Conservation (phyloP, 768 basidiomycete species). For the Cystobasidium tubakii region DNA sequence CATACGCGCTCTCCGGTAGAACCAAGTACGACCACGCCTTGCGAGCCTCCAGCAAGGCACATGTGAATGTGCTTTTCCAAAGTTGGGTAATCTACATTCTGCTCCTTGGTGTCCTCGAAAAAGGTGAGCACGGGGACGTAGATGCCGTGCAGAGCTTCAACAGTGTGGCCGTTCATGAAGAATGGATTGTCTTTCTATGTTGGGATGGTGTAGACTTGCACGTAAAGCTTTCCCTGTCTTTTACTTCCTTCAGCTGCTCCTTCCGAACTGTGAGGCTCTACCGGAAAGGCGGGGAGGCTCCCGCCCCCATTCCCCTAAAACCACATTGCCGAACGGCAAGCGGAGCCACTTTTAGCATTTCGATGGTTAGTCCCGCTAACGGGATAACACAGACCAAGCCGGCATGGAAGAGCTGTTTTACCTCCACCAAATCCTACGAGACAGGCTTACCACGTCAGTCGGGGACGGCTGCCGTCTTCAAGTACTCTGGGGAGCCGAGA, state of each 20-base stretch:
- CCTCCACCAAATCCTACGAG: too few relatives aligned
- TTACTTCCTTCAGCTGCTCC: background rate
- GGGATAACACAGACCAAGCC: too few relatives aligned
- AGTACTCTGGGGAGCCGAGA: background rate
- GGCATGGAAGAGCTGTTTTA: too few relatives aligned
- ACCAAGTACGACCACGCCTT: background rate
- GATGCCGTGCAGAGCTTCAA: background rate
- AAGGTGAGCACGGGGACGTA: conserved; percentile 10
- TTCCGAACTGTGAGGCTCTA: background rate
- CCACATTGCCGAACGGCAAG: background rate
- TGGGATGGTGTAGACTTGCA: background rate
- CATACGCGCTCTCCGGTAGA: background rate
- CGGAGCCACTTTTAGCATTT: background rate
- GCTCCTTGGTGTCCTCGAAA: conserved; percentile 15
- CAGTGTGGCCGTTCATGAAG: background rate
- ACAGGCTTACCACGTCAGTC: background rate
- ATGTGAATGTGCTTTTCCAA: conserved; percentile 15
- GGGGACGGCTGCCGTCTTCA: background rate
- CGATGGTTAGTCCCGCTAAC: too few relatives aligned
- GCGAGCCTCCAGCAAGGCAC: background rate
- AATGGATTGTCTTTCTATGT: background rate
- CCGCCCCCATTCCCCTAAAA: background rate
- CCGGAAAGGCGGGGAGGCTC: background rate
- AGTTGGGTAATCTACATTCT: background rate
- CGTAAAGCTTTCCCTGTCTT: background rate